Base-by-base conservation (phyloP, 2,329 filamentous ascomycete genomes). In the Drechslerella dactyloides region DNA sequence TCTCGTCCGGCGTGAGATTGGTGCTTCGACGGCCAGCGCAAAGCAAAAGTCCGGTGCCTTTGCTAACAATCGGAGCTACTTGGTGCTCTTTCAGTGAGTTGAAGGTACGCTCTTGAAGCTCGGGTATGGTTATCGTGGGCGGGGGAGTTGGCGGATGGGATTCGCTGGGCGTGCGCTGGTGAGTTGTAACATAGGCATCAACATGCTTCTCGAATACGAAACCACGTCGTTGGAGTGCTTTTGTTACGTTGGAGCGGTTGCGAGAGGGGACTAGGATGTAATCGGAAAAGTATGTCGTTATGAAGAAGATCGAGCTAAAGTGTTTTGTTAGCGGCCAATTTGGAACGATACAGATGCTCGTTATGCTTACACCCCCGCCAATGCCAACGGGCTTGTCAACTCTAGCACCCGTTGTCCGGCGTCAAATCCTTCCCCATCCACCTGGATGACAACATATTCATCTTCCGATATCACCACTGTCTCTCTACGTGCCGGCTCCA, bases 231-330 rank as follows among this genome's bases (percentile, higher is more conserved):
- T 93, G 84, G 3, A 97, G 83, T 0, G 91, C 89, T 66, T 87
- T 84, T 35, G 91, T 86, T 53, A 97, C 93, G 42, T 87, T 88
- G 24, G 85, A 82, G 56, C 89, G 87, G 77, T 89, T 87, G 78
- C 88, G 90, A 59, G 84, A 84, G 0, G 94, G 93, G 0, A 97
- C 91, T 37, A 97, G 85, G 76, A 99, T 96, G 80, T 96, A 97
- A 81, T 99, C 93, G 35, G 90, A 94, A 81, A 96, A 97, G 81
- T 97, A 99, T 33, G 92, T 97, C 2, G 93, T 97, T 79, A 97
- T 96, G 84, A 97, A 97, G 83, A 97, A 97, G 78, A 99, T 96
- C 59, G 93, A 90, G 58, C 85, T 87, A 52, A 56, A 19, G 46
- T 52, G 27, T n/a, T 50, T 70, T 63, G 69, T 75, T 66, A 76